Conservation (phyloP, 2,329 filamentous ascomycete genomes). For the Zymoseptoria ardabiliae region DNA sequence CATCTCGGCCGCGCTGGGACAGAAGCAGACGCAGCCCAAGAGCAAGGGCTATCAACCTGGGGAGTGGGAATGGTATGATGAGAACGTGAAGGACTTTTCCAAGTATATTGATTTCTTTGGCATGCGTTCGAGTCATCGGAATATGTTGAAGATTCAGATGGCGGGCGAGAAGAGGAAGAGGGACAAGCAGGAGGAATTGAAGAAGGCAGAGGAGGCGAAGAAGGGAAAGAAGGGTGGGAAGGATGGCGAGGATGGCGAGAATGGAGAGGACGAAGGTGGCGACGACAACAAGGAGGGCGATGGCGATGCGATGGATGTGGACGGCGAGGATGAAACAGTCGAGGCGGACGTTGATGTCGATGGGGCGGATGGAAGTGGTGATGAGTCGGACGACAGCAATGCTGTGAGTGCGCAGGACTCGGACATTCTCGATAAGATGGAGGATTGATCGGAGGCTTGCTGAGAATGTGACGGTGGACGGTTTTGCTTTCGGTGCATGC, state of each 20-base stretch:
- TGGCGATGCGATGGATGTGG: slow-evolving; percentile 2
- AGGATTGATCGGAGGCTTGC: slow-evolving; percentile 10
- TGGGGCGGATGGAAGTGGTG: slow-evolving; percentile 11
- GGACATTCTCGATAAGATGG: slow-evolving; percentile 22
- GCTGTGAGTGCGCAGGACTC: slow-evolving; percentile 23
- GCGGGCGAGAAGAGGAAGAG: slow-evolving; percentile 16
- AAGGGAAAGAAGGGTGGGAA: neutral
- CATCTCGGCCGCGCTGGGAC: slow-evolving; percentile 28
- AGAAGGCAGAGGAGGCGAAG: neutral
- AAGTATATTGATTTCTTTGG: slow-evolving; percentile 24
- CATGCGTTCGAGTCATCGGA: slow-evolving; percentile 20
- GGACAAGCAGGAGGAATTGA: slow-evolving; percentile 4
- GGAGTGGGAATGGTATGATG: slow-evolving; percentile 22
- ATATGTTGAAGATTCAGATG: slow-evolving; percentile 22
- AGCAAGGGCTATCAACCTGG: slow-evolving; percentile 16
- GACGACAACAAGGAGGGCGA: slow-evolving; percentile 13
- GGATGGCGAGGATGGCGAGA: slow-evolving; percentile 4
- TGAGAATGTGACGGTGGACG: neutral
- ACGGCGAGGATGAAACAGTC: slow-evolving; percentile 5
- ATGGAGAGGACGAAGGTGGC: slow-evolving; percentile 6
- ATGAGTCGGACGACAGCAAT: slow-evolving; percentile 15
- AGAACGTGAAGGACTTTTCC: slow-evolving; percentile 22
- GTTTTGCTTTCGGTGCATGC: neutral
- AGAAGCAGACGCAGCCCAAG: slow-evolving; percentile 26
- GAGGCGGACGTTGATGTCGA: slow-evolving; percentile 7